A percentile compares a stretch with the other conserved stretches of the same genome.
phyloP scores from a whole-genome alignment of 345 rosid species.

The Populus pruinosa region DNA sequence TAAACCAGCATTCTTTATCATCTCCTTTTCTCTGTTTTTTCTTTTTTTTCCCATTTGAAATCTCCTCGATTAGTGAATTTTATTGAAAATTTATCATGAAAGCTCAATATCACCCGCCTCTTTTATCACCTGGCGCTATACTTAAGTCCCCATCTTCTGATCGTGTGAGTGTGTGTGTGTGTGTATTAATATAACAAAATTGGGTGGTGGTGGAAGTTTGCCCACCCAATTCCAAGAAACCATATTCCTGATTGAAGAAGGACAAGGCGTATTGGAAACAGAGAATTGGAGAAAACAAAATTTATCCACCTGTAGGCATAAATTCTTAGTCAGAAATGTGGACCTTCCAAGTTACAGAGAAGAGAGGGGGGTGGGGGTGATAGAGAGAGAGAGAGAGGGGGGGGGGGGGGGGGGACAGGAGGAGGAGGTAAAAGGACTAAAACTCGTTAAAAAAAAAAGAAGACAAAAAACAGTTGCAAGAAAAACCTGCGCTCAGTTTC shows the following conservation, averaged over 20 bases:
- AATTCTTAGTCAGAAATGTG: constrained; percentile 34
- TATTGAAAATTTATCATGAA: too few species aligned
- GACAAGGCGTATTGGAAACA: not conserved
- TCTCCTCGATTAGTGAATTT: too few species aligned
- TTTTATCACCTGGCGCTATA: not conserved
- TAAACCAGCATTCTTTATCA: too few species aligned
- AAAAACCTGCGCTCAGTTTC: not conserved
- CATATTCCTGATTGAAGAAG: not conserved
- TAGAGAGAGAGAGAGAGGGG: not conserved
- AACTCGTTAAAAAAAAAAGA: constrained; percentile 15
- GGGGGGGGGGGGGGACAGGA: not conserved
- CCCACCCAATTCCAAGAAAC: not conserved
- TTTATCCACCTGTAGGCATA: constrained; percentile 6
- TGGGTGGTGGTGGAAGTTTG: not conserved
- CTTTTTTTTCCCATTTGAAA: too few species aligned
- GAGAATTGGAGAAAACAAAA: not conserved
- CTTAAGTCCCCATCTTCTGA: not conserved
- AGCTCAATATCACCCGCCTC: not conserved
- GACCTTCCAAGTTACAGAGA: constrained; percentile 22
- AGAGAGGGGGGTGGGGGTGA: too few species aligned
- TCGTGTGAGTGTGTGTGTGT: too few species aligned
- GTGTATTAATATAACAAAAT: too few species aligned
- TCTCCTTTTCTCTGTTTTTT: too few species aligned
- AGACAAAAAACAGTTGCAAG: constrained; percentile 32
- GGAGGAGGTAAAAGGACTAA: constrained; percentile 6